A percentile compares a stretch with the other conserved stretches of the same genome.
phyloP scores from a whole-genome alignment of 768 basidiomycete species.

The Mycena galericulata region DNA sequence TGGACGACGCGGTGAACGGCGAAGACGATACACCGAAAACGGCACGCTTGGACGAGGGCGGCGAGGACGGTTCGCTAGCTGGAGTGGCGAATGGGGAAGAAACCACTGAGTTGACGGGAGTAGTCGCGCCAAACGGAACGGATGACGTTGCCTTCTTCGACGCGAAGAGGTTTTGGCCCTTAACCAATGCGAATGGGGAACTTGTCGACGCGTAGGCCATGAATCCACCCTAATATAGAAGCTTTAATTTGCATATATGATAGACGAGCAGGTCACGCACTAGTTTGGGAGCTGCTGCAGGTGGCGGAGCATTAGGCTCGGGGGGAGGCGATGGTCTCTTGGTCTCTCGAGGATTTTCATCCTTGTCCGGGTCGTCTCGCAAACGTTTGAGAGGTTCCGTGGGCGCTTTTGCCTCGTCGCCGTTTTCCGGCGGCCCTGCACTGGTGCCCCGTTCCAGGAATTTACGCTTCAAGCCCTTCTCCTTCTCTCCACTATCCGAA shows the following conservation, averaged over 20 bases:
- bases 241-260: slow-evolving; percentile 20
- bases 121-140: slow-evolving; percentile 43
- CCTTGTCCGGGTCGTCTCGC: slow-evolving; percentile 42
- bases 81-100: slow-evolving; percentile 29
- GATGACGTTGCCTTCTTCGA: slow-evolving; percentile 51
- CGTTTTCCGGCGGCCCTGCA: slow-evolving; percentile 57
- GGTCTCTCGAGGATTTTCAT: slow-evolving; percentile 39
- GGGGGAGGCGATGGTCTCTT: slow-evolving; percentile 75
- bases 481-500: slow-evolving; percentile 61
- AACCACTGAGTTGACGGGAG: slow-evolving; percentile 39
- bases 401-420: slow-evolving; percentile 21
- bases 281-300: slow-evolving; percentile 55
- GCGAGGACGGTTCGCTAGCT: slow-evolving; percentile 31
- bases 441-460: slow-evolving; percentile 76
- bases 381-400: slow-evolving; percentile 35
- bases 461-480: slow-evolving; percentile 79
- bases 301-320: slow-evolving; percentile 56
- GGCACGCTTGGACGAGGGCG: slow-evolving; percentile 34
- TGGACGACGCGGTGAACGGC: slow-evolving; percentile 40
- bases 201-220: slow-evolving; percentile 81
- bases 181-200: slow-evolving; percentile 81
- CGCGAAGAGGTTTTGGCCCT: slow-evolving; percentile 70
- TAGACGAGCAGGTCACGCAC: slow-evolving; percentile 51
- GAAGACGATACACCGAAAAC: slow-evolving; percentile 32
- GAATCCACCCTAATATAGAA: slow-evolving; percentile 69